Evolutionary conservation across 2,329 filamentous ascomycete species (phyloP).

Genomic region (Hymenoscyphus occultus): DNA sequence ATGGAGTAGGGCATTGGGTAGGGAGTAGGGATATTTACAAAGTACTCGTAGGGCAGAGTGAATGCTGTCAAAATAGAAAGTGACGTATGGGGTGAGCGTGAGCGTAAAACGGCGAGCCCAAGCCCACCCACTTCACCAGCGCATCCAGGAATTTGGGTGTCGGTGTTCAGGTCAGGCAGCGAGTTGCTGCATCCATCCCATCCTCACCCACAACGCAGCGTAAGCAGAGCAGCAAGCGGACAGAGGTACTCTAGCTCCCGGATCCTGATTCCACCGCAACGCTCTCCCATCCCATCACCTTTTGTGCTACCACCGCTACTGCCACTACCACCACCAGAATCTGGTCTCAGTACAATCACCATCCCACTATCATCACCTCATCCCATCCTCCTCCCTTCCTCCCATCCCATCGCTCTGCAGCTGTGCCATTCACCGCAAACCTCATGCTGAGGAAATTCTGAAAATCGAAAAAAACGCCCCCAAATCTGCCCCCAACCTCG

Average conservation of each 20-base stretch:
- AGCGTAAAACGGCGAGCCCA: not conserved
- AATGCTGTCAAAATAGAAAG: not conserved
- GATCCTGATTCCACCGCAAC: not conserved
- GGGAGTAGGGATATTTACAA: not conserved
- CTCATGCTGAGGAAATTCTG: not conserved
- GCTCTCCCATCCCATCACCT: not conserved
- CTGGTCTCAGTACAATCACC: no score
- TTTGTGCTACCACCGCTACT: no score
- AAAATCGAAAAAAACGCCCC: not conserved
- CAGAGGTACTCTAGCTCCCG: not conserved
- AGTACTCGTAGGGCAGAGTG: not conserved
- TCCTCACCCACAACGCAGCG: not conserved
- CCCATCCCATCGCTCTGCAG: no score
- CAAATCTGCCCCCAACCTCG: not conserved
- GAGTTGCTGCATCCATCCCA: not conserved
- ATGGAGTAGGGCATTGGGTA: not conserved
- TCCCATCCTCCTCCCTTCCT: no score
- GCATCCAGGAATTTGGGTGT: not conserved
- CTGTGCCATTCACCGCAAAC: no score
- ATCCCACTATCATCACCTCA: no score
- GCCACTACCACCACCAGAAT: no score
- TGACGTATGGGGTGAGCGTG: not conserved
- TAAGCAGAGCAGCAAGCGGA: not conserved
- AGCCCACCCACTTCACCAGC: not conserved
- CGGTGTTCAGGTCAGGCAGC: no score